Evolutionary conservation across 2,329 filamentous ascomycete genomes (phyloP).

Genomic region (Davidsoniella virescens): DNA sequence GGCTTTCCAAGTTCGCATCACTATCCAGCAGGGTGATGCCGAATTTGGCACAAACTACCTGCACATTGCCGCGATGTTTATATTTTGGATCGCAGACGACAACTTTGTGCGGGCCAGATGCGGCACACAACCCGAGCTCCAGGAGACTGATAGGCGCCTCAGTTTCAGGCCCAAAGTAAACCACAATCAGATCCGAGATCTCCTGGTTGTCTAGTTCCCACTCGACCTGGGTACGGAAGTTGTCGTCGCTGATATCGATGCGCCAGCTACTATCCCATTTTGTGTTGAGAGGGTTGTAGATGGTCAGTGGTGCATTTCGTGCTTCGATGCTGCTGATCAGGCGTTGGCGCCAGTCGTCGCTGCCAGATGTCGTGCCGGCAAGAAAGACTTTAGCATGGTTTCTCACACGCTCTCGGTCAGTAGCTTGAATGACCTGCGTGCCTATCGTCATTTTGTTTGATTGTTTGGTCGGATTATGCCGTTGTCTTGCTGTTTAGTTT

Average conservation of each 20-base stretch:
- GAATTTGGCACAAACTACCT: conserved; percentile 36
- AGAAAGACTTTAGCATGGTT: conserved; percentile 32
- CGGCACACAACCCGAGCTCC: conserved; percentile 40
- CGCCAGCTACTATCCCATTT: conserved; percentile 40
- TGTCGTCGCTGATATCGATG: conserved; percentile 30
- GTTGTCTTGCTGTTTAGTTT: too few relatives aligned
- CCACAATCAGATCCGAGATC: conserved; percentile 33
- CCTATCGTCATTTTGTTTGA: too few relatives aligned
- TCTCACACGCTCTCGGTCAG: conserved; percentile 15
- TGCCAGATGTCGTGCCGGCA: conserved; percentile 37
- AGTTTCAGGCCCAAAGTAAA: conserved; percentile 38
- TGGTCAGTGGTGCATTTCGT: conserved; percentile 27
- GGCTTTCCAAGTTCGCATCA: neutral
- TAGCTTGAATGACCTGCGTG: conserved; percentile 20
- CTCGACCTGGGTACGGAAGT: conserved; percentile 36
- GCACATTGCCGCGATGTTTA: conserved; percentile 43
- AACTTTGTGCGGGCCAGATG: conserved; percentile 27
- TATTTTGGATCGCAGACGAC: conserved; percentile 37
- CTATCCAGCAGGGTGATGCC: conserved; percentile 27
- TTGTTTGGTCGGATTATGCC: too few relatives aligned
- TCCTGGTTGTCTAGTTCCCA: conserved; percentile 47
- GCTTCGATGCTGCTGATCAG: conserved; percentile 26
- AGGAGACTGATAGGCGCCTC: conserved; percentile 41
- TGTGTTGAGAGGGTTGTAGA: conserved; percentile 39
- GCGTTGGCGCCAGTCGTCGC: conserved; percentile 33